Base-by-base conservation (phyloP, 495 filamentous ascomycete species). In the Podospora didyma region DNA sequence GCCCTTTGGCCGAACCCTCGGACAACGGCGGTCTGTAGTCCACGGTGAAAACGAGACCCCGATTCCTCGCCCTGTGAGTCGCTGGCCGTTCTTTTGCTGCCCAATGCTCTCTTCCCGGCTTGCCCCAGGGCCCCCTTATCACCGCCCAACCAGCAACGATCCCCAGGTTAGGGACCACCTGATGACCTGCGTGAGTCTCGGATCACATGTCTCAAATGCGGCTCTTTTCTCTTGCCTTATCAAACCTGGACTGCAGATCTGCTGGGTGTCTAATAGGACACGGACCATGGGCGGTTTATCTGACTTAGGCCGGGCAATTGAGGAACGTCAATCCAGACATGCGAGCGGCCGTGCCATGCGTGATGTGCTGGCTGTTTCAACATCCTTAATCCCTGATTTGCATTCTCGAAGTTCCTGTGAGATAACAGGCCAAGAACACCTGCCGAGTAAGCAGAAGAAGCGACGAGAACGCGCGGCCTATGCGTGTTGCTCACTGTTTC, bases 121-220 rank as follows among this genome's bases (percentile, higher is more conserved):
- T 41, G 26, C 9, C 28, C 20, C 16, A 10, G 12, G n/a, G 2
- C 22, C 7, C 22, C 12, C 12, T 19, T 48, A 48, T 48, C 21
- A 28, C 19, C 37, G 51, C 51, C 51, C 51, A 53, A 53, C 51
- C 37, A 53, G 7, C 7, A 9, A 21, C 26, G 26, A 31, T 31
- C 31, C 17, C 24, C 39, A 14, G 24, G 23, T 7, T 9, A n/a
- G 7, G n/a, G 23, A 14, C 17, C 19, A n/a, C 5, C 35, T 14
- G 35, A 35, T 54, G 50, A 52, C 58, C 24, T 64, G 58, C 62
- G 62, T 61, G 51, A 20, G 52, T 28, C 20, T 41, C 35, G 55
- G 24, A 56, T 61, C 62, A 64, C 55, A 61, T 64, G 62, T 50
- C 42, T 42, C 39, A 5, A n/a, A 46, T 42, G 54, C 56, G 35